Percentiles rank a stretch among this genome's conserved stretches.
Conservation (phyloP, 116 monocot genomes). For the Cymodocea nodosa region DNA sequence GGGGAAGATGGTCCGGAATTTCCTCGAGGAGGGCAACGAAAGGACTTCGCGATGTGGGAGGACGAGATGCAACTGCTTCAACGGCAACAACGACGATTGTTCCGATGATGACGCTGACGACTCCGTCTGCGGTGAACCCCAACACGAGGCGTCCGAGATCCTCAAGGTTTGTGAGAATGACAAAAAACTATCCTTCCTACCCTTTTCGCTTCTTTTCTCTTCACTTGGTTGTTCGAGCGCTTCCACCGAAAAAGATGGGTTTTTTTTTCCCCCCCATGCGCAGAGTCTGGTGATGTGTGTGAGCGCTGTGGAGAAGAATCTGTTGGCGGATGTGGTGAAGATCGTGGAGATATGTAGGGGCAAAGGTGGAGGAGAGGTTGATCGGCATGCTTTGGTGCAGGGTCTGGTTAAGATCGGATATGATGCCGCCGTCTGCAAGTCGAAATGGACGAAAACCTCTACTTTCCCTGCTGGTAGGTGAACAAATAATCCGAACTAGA, state of each 20-base stretch:
- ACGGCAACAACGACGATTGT: slow-evolving; percentile 50
- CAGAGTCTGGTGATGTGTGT: slow-evolving; percentile 59
- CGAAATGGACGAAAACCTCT: slow-evolving; percentile 64
- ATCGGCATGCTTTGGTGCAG: slow-evolving; percentile 28
- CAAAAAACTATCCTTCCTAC: neutral
- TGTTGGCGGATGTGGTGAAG: slow-evolving; percentile 62
- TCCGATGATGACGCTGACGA: slow-evolving; percentile 67
- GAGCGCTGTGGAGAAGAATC: slow-evolving; percentile 55
- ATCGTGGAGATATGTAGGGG: slow-evolving; percentile 45
- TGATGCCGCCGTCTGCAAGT: slow-evolving; percentile 72
- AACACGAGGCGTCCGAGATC: slow-evolving; percentile 20
- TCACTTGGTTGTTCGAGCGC: neutral
- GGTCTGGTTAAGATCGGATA: slow-evolving; percentile 47
- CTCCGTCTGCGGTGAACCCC: slow-evolving; percentile 11
- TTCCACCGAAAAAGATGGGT: neutral
- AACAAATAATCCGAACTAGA: too few relatives aligned
- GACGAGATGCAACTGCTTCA: slow-evolving; percentile 68
- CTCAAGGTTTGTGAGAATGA: slow-evolving; percentile 39
- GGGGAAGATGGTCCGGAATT: slow-evolving; percentile 71
- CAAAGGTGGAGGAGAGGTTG: slow-evolving; percentile 16
- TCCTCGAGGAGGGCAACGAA: slow-evolving; percentile 72
- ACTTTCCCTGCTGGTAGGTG: slow-evolving; percentile 54
- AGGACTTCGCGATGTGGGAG: slow-evolving; percentile 31
- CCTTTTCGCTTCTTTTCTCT: neutral
- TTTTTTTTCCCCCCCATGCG: neutral